phyloP scores from a whole-genome alignment of 805 yeast genomes.

The Barnettozyma botsteinii region DNA sequence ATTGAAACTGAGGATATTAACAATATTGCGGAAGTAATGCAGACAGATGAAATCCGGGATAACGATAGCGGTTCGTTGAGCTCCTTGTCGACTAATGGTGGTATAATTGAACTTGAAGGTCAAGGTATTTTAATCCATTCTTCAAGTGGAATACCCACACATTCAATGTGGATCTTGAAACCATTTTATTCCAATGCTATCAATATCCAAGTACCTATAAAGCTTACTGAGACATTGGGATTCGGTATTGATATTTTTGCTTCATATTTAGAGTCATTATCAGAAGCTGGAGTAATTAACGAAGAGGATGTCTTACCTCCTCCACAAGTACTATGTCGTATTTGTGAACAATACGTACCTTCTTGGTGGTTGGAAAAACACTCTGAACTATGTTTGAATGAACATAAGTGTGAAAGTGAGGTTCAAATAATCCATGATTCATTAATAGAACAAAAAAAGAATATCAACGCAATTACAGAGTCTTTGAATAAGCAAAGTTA shows the following conservation, averaged over 20 bases:
- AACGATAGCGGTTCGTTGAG: conserved; percentile 16
- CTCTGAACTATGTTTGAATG: conserved; percentile 79
- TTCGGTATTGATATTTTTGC: conserved; percentile 85
- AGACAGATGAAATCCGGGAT: conserved; percentile 19
- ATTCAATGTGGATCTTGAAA: conserved; percentile 90
- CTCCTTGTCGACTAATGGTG: conserved; percentile 50
- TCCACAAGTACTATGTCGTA: conserved; percentile 75
- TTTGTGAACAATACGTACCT: conserved; percentile 87
- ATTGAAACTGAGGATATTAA: conserved; percentile 10
- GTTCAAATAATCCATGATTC: conserved; percentile 72
- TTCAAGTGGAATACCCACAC: conserved; percentile 54
- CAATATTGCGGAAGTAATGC: not conserved
- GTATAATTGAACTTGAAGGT: conserved; percentile 74
- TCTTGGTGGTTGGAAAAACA: conserved; percentile 96
- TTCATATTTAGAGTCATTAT: conserved; percentile 58
- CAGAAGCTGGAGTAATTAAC: conserved; percentile 58
- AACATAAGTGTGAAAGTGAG: conserved; percentile 75
- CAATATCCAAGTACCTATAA: conserved; percentile 63
- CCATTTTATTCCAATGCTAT: conserved; percentile 65
- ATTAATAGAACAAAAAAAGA: conserved; percentile 60
- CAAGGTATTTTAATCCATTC: conserved; percentile 85
- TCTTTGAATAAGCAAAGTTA: conserved; percentile 23
- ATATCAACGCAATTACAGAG: conserved; percentile 36
- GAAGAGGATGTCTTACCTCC: conserved; percentile 72
- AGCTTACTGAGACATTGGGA: conserved; percentile 71